Evolutionary conservation across 2,329 filamentous ascomycete species (phyloP).

Genomic region (Aschersonia sp.): DNA sequence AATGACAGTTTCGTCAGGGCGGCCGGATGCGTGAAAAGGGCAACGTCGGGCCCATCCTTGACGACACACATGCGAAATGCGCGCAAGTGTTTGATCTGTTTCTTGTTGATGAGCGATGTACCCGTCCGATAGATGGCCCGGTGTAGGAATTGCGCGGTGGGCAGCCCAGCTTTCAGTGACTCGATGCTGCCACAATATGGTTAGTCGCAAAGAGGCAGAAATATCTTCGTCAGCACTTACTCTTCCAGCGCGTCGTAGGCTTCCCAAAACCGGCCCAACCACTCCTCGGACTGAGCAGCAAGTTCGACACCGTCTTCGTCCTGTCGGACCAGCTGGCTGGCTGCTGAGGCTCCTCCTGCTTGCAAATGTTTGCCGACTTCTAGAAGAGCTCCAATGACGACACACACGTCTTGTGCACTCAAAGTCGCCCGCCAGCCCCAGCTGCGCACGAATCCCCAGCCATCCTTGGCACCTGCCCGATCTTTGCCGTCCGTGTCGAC

Average conservation of each 20-base stretch:
- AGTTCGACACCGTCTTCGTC: slow-evolving; percentile 34
- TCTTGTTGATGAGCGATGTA: slow-evolving; percentile 80
- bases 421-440: slow-evolving; percentile 97
- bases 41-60: slow-evolving; percentile 82
- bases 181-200: slow-evolving; percentile 41
- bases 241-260: slow-evolving; percentile 59
- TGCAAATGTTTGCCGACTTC: slow-evolving; percentile 62
- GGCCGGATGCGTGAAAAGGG: slow-evolving; percentile 84
- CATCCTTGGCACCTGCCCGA: slow-evolving; percentile 63
- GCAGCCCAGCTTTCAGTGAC: slow-evolving; percentile 59
- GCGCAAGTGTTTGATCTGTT: slow-evolving; percentile 80
- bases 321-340: slow-evolving; percentile 21
- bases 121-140: slow-evolving; percentile 88
- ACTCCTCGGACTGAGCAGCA: slow-evolving; percentile 43
- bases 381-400: slow-evolving; percentile 79
- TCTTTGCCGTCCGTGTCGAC: slow-evolving; percentile 57
- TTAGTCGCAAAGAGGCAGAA: neutral
- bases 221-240: slow-evolving; percentile 24
- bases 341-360: slow-evolving; percentile 5
- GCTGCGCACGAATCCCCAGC: slow-evolving; percentile 92
- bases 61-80: slow-evolving; percentile 93
- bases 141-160: slow-evolving; percentile 77
- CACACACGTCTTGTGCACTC: slow-evolving; percentile 85
- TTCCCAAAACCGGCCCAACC: slow-evolving; percentile 54
- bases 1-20: slow-evolving; percentile 85